A percentile compares a stretch with the other conserved stretches of the same genome.
Evolutionary conservation across 2,329 filamentous ascomycete genomes (phyloP).

Genomic region (Cryphonectria radicalis): DNA sequence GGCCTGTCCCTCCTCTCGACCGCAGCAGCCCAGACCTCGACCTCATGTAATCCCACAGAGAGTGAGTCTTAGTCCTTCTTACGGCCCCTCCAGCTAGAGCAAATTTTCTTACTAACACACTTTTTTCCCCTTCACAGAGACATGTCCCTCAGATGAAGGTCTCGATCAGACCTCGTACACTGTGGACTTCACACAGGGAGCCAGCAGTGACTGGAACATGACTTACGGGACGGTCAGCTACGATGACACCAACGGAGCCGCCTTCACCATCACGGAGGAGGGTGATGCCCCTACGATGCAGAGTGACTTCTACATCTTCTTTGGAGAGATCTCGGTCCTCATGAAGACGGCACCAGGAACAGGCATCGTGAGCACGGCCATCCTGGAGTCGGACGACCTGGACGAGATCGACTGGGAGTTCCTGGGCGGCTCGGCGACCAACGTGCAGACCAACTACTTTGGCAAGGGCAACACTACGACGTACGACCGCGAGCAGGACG

Average conservation of each 20-base stretch:
- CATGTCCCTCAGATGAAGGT: conserved; percentile 30
- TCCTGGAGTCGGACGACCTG: conserved; percentile 75
- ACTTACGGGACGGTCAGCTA: conserved; percentile 36
- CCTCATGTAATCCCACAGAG: conserved; percentile 32
- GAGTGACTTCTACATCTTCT: conserved; percentile 82
- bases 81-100: background rate
- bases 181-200: conserved; percentile 68
- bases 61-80: conserved; percentile 23
- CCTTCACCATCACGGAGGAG: conserved; percentile 60
- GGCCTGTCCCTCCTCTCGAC: conserved; percentile 24
- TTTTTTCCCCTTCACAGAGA: background rate
- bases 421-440: conserved; percentile 68
- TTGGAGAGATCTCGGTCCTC: conserved; percentile 72
- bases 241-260: conserved; percentile 36
- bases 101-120: background rate
- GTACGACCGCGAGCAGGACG: conserved; percentile 65
- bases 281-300: conserved; percentile 66
- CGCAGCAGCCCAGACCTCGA: conserved; percentile 31
- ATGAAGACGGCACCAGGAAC: conserved; percentile 73
- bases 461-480: conserved; percentile 70
- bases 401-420: conserved; percentile 89
- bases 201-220: conserved; percentile 49
- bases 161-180: conserved; percentile 27
- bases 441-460: conserved; percentile 85
- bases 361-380: conserved; percentile 77